Evolutionary conservation across 2,329 filamentous ascomycete species (phyloP), one percentile per base, ranked within the genome.

Genomic region (Penicillium sp.): DNA sequence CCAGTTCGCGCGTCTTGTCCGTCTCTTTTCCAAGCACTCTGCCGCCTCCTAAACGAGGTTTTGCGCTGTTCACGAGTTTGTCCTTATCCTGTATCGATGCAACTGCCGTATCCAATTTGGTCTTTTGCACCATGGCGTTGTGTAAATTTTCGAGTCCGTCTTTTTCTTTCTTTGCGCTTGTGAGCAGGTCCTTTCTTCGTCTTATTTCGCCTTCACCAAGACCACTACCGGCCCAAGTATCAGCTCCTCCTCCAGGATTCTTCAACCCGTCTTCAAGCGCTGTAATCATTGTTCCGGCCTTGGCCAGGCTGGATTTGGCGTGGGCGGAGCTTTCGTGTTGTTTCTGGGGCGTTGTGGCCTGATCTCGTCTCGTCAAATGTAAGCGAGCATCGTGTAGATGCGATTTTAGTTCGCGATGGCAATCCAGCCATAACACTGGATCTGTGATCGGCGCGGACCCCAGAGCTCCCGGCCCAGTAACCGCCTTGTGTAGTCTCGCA

Each of bases 251-350:
- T 45, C 52, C 42, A 1, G 78, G 63, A 52, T 71, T 70, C 57
- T 72, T 76, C 56, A 87, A 64, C 0, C 81, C 83, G 46, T 82
- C 78, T 56, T 86, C 84, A 12, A 87, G 69, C 12, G 81, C 77
- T 5, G 72, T 69, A 7, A 86, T 79, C 58, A 83, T 71, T 5
- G 79, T 77, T 2, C 79, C 80, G 0, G 82, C 82, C 46, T 81
- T 76, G 23, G 86, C 78, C 11, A 87, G 76, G 52, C 76, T 77
- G 43, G 78, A 80, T 72, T 87, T 87, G 45, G 84, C 84, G 24
- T 81, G 79, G 6, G 83, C 82, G 8, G 81, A 80, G n/a, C 80
- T 81, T 63, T 85, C 81, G 64, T 87, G 84, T 67, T 87, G 84
- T 53, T 79, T 77, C 58, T 83, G 80, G 2, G 83, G 80, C 3